A percentile compares a stretch with the other conserved stretches of the same genome.
These are phyloP conservation scores for Phellopilus nigrolimitatus DNA, from an alignment of 1,284 basidiomycete species.

Conservation along the genomic window DNA sequence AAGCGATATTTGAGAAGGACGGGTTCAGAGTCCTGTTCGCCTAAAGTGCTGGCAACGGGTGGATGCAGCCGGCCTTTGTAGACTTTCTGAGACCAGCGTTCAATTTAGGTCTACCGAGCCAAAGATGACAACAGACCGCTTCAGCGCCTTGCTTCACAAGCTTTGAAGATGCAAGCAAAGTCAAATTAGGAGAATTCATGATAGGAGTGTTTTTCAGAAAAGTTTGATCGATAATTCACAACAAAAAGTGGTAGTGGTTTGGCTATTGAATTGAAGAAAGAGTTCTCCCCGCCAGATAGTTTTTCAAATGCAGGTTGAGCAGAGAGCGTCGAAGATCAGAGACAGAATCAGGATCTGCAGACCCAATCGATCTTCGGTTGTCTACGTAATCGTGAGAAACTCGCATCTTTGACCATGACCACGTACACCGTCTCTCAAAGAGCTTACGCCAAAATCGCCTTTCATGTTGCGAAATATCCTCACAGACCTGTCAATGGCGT, in stretches of 20 bases:
- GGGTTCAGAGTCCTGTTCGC: constrained; percentile 28
- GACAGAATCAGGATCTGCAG: not conserved
- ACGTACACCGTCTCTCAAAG: constrained; percentile 47
- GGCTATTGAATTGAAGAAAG: no score
- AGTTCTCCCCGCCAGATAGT: no score
- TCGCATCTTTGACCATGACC: constrained; percentile 17
- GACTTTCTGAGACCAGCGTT: constrained; percentile 14
- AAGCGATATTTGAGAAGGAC: constrained; percentile 92
- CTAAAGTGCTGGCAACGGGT: not conserved
- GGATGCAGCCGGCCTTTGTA: constrained; percentile 17
- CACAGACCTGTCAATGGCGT: constrained; percentile 66
- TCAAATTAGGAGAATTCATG: constrained; percentile 3
- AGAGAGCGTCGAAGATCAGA: not conserved
- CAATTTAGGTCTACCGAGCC: not conserved
- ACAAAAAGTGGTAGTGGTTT: no score
- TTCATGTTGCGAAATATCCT: constrained; percentile 71
- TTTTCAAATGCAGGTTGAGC: not conserved
- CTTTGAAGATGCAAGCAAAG: constrained; percentile 13
- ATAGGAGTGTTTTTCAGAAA: not conserved
- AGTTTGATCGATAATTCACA: not conserved
- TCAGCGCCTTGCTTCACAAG: constrained; percentile 20
- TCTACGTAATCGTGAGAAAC: not conserved
- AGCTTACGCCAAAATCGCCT: constrained; percentile 62
- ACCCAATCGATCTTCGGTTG: not conserved
- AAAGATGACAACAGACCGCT: constrained; percentile 9